Conservation (phyloP, 129 eudicot genomes). For the Flaveria bidentis region DNA sequence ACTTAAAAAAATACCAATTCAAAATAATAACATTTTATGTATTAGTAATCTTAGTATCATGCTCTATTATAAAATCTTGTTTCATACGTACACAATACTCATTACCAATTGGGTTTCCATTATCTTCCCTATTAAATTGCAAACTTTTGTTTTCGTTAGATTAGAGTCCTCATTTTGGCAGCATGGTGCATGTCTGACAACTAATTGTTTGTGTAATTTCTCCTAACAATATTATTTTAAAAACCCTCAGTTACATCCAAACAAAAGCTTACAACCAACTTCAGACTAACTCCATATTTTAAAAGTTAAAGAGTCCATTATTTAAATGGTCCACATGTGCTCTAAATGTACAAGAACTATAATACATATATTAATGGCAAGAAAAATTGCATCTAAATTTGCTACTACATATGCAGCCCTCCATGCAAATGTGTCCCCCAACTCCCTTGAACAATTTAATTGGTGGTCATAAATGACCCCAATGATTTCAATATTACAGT, state of each 20-base stretch:
- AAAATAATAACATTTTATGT: no score
- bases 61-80: no score
- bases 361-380: slow-evolving; percentile 11
- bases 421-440: slow-evolving; percentile 39
- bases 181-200: no score
- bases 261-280: neutral
- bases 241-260: neutral
- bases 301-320: neutral
- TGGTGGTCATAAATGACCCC: slow-evolving; percentile 36
- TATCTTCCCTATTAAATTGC: no score
- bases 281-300: neutral
- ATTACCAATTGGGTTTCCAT: no score
- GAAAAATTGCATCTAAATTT: slow-evolving; percentile 21
- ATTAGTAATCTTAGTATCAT: no score
- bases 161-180: no score
- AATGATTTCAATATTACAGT: slow-evolving; percentile 20
- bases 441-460: slow-evolving; percentile 28
- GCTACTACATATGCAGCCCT: slow-evolving; percentile 22
- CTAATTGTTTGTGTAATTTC: no score
- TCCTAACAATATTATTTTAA: no score
- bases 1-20: no score
- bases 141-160: no score
- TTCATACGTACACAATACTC: no score
- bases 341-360: neutral
- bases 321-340: slow-evolving; percentile 4